Percentiles rank a stretch among this genome's conserved stretches.
These are phyloP conservation scores for Saccharomyces hybrid DNA, from an alignment of 1,139 yeast species.

Conservation along the genomic window DNA sequence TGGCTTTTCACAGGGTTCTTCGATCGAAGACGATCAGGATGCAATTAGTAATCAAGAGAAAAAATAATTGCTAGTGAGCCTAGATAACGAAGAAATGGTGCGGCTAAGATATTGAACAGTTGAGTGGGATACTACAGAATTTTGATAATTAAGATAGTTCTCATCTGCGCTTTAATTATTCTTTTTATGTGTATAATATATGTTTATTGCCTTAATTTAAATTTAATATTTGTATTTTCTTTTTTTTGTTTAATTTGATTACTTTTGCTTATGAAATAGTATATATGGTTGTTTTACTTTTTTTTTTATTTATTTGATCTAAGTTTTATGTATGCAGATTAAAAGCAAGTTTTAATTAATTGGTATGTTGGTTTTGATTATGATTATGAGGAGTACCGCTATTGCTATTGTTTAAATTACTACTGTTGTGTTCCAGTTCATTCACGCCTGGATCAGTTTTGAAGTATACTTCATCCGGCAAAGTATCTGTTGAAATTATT, in stretches of 20 bases:
- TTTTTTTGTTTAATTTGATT: neutral
- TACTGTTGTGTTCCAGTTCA: neutral
- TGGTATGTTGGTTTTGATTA: neutral
- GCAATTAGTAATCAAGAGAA: slow-evolving; percentile 32
- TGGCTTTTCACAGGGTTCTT: slow-evolving; percentile 19
- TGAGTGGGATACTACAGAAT: neutral
- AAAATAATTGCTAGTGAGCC: neutral
- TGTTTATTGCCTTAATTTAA: neutral
- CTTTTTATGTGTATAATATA: neutral
- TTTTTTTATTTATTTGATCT: neutral
- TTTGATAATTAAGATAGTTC: neutral
- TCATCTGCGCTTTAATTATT: neutral
- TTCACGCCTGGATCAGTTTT: neutral
- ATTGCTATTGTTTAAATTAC: neutral
- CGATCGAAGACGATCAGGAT: slow-evolving; percentile 1
- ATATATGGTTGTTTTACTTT: neutral
- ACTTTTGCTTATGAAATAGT: neutral
- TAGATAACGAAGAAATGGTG: neutral
- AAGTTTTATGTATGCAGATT: neutral
- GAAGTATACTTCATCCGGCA: neutral
- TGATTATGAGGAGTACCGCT: neutral
- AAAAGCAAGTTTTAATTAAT: neutral
- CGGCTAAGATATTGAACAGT: neutral
- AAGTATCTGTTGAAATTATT: neutral
- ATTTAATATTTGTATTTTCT: neutral